Evolutionary conservation across 2,329 filamentous ascomycete genomes (phyloP).

Genomic region (Colletotrichum orbiculare): DNA sequence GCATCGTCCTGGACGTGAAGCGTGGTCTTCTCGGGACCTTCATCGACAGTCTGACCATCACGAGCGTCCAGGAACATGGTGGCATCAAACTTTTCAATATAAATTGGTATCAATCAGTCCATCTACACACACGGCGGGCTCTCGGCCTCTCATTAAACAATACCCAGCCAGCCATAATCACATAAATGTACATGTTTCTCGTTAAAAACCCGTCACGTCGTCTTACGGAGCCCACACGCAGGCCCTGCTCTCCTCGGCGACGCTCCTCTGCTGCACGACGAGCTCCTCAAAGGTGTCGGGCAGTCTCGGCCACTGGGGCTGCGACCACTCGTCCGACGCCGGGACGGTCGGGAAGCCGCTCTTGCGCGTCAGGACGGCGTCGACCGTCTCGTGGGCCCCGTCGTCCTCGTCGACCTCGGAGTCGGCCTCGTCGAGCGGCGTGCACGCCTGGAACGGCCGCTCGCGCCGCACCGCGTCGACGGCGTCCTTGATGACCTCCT

Average conservation of each 20-base stretch:
- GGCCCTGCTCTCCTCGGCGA: slow-evolving; percentile 20
- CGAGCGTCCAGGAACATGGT: too few relatives aligned
- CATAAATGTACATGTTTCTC: not conserved
- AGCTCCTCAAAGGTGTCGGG: slow-evolving; percentile 36
- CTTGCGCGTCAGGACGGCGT: slow-evolving; percentile 26
- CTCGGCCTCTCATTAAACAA: not conserved
- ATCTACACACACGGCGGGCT: too few relatives aligned
- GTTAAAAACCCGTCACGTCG: not conserved
- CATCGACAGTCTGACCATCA: too few relatives aligned
- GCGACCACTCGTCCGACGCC: slow-evolving; percentile 31
- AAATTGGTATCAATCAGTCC: too few relatives aligned
- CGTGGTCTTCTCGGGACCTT: too few relatives aligned
- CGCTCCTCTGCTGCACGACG: slow-evolving; percentile 29
- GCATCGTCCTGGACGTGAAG: too few relatives aligned
- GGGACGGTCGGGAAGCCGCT: slow-evolving; percentile 29
- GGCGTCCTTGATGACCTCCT: slow-evolving; percentile 35
- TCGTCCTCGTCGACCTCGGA: slow-evolving; percentile 33
- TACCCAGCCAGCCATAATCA: not conserved
- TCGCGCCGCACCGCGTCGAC: slow-evolving; percentile 29
- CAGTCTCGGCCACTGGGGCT: slow-evolving; percentile 33
- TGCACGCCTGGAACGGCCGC: slow-evolving; percentile 26
- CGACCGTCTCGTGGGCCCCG: slow-evolving; percentile 32
- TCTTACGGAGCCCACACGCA: not conserved
- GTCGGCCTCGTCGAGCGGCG: slow-evolving; percentile 34
- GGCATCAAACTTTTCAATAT: too few relatives aligned